phyloP scores from a whole-genome alignment of 2,329 filamentous ascomycete genomes.

The Fusarium robinianum region DNA sequence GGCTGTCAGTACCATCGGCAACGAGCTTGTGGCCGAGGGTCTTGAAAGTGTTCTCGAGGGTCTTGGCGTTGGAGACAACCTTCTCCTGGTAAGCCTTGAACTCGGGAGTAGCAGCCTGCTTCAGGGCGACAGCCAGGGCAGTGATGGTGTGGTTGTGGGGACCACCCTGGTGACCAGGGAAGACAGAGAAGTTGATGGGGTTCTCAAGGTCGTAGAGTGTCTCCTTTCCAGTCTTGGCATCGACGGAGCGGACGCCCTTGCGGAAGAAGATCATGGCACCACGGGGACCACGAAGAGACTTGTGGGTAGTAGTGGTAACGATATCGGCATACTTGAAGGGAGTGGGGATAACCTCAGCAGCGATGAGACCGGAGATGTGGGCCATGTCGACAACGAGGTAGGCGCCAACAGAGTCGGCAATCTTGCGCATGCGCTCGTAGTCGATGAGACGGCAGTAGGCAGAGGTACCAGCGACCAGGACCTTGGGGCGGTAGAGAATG shows the following conservation, averaged over 20 bases:
- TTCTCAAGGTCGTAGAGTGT: constrained; percentile 90
- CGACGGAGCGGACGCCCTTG: constrained; percentile 88
- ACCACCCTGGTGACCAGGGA: constrained; percentile 97
- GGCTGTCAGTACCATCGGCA: constrained; percentile 93
- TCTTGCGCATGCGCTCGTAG: constrained; percentile 94
- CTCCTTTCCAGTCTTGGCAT: constrained; percentile 90
- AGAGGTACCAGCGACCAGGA: constrained; percentile 94
- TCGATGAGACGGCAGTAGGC: constrained; percentile 98
- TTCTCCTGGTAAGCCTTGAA: constrained; percentile 94
- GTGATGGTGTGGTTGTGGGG: constrained; percentile 99
- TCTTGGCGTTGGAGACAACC: constrained; percentile 91
- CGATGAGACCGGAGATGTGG: constrained; percentile 95
- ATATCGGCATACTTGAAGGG: constrained; percentile 94
- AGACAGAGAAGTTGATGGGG: constrained; percentile 98
- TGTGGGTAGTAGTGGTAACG: constrained; percentile 98
- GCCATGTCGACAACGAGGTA: constrained; percentile 98
- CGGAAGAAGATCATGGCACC: constrained; percentile 99
- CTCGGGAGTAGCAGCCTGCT: constrained; percentile 87
- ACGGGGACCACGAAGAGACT: constrained; percentile 94
- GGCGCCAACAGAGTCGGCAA: constrained; percentile 89
- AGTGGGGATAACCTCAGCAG: constrained; percentile 88
- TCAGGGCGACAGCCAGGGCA: constrained; percentile 89
- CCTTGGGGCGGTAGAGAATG: constrained; percentile 90
- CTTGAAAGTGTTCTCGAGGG: constrained; percentile 84
- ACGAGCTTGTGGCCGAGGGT: constrained; percentile 91